These are phyloP conservation scores for Berkeleyomyces basicola DNA, from an alignment of 2,329 filamentous ascomycete genomes.

Conservation along the genomic window DNA sequence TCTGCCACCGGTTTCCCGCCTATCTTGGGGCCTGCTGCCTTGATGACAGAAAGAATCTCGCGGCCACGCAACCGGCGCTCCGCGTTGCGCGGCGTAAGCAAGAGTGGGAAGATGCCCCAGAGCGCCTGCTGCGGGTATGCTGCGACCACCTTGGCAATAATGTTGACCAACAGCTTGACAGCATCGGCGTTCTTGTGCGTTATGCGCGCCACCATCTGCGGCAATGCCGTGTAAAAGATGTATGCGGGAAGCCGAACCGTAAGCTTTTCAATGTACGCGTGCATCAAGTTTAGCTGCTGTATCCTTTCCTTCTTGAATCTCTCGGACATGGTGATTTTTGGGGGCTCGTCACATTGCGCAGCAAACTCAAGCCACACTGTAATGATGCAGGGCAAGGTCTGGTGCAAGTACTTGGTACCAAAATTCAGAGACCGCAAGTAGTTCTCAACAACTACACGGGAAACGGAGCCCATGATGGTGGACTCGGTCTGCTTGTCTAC, in stretches of 20 bases:
- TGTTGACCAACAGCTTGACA: slow-evolving; percentile 57
- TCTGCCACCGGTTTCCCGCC: slow-evolving; percentile 25
- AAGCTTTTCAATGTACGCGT: slow-evolving; percentile 66
- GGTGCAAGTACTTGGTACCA: slow-evolving; percentile 90
- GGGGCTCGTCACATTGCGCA: slow-evolving; percentile 49
- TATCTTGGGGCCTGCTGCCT: slow-evolving; percentile 15
- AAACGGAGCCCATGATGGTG: slow-evolving; percentile 65
- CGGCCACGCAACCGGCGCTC: slow-evolving; percentile 21
- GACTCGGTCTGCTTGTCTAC: slow-evolving; percentile 60
- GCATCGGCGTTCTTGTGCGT: slow-evolving; percentile 68
- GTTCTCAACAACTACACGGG: slow-evolving; percentile 83
- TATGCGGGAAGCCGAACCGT: slow-evolving; percentile 55
- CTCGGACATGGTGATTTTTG: slow-evolving; percentile 33
- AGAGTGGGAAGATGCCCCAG: slow-evolving; percentile 79
- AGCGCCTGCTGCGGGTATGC: slow-evolving; percentile 80
- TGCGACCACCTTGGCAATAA: slow-evolving; percentile 74
- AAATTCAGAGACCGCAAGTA: slow-evolving; percentile 74
- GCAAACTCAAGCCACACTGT: slow-evolving; percentile 92
- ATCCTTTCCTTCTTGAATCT: slow-evolving; percentile 40
- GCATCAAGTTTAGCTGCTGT: slow-evolving; percentile 50
- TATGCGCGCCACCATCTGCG: slow-evolving; percentile 92
- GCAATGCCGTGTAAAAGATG: slow-evolving; percentile 66
- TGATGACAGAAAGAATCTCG: slow-evolving; percentile 32
- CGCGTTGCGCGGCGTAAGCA: slow-evolving; percentile 51
- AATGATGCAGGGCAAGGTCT: slow-evolving; percentile 78